A percentile compares a stretch with the other conserved stretches of the same genome.
These are phyloP conservation scores for Mucor plumbeus DNA, from an alignment of 371 early-diverging fungal genomes.

Conservation along the genomic window DNA sequence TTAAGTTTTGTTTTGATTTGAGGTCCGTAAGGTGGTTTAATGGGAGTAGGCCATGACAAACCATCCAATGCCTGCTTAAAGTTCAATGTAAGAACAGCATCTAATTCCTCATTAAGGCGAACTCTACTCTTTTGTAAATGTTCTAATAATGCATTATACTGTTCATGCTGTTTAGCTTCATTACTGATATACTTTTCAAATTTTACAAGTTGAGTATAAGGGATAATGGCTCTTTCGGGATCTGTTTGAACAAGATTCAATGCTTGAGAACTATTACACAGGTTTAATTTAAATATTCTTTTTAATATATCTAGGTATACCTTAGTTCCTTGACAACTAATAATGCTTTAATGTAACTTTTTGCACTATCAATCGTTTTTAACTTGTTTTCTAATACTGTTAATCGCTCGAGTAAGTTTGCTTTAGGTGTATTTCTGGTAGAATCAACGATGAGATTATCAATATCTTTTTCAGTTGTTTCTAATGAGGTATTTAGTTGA, in stretches of 20 bases:
- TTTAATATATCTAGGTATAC: conserved; percentile 17
- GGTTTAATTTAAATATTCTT: background rate
- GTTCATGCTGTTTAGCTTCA: conserved; percentile 17
- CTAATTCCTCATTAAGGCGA: conserved; percentile 46
- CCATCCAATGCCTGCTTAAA: conserved; percentile 50
- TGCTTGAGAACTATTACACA: conserved; percentile 37
- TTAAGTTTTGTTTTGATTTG: conserved; percentile 40
- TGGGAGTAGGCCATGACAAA: conserved; percentile 60
- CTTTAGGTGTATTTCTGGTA: conserved; percentile 3
- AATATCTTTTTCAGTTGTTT: conserved; percentile 19
- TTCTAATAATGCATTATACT: conserved; percentile 24
- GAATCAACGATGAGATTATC: conserved; percentile 14
- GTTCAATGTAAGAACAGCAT: conserved; percentile 44
- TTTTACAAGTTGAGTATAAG: conserved; percentile 50
- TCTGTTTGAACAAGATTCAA: conserved; percentile 36
- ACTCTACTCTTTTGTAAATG: conserved; percentile 35
- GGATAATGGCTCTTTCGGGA: conserved; percentile 44
- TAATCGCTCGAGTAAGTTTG: conserved; percentile 20
- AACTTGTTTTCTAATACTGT: conserved; percentile 30
- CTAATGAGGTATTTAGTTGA: conserved; percentile 19
- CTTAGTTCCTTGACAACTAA: conserved; percentile 41
- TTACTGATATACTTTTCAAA: conserved; percentile 30
- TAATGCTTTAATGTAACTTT: conserved; percentile 39
- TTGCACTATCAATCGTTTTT: conserved; percentile 32
- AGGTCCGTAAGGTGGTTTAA: conserved; percentile 48